phyloP scores from a whole-genome alignment of 305 asterid species.

The Fraxinus platypoda region DNA sequence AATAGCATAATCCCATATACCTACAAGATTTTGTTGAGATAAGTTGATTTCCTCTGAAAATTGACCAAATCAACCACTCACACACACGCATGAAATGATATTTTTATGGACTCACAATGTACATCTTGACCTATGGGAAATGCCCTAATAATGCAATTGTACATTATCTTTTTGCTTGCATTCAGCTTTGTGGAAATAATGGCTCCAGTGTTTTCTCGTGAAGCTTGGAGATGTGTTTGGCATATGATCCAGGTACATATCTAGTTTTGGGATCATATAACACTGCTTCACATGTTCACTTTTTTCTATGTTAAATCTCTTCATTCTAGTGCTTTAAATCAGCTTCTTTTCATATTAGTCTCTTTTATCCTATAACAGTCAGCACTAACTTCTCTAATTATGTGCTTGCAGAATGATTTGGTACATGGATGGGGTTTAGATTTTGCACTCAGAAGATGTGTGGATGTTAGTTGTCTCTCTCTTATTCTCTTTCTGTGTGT shows the following conservation, averaged over 20 bases:
- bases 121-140: not conserved
- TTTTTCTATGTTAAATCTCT: slow-evolving; percentile 7
- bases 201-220: slow-evolving; percentile 90
- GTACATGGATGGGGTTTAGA: slow-evolving; percentile 97
- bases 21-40: slow-evolving; percentile 14
- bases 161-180: slow-evolving; percentile 14
- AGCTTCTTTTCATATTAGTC: slow-evolving; percentile 4
- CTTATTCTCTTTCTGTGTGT: slow-evolving; percentile 10
- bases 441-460: slow-evolving; percentile 86
- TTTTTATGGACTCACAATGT: not conserved
- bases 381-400: not conserved
- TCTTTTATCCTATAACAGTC: slow-evolving; percentile 14
- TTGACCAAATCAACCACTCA: slow-evolving; percentile 8
- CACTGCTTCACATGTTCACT: slow-evolving; percentile 5
- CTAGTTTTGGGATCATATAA: not conserved
- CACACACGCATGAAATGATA: not conserved
- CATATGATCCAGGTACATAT: slow-evolving; percentile 81
- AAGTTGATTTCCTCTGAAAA: not conserved
- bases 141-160: not conserved
- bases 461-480: slow-evolving; percentile 56
- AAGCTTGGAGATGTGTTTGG: slow-evolving; percentile 92
- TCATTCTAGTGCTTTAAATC: slow-evolving; percentile 8
- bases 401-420: slow-evolving; percentile 68
- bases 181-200: slow-evolving; percentile 84
- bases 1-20: not conserved